Conservation (phyloP, 768 basidiomycete species). For the Serendipita sp. region DNA sequence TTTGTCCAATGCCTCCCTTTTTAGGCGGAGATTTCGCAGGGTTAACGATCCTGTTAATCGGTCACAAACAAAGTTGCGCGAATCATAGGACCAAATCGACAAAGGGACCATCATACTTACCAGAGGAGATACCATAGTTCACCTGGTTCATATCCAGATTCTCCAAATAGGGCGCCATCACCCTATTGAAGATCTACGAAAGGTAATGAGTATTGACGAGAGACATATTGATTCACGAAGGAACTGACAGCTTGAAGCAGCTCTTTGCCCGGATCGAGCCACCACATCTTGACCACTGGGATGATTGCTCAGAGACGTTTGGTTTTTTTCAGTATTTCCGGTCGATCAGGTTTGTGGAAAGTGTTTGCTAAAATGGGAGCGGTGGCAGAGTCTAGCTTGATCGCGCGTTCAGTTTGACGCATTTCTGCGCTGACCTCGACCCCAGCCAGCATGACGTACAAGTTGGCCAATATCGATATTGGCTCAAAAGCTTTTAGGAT, state of each 20-base stretch:
- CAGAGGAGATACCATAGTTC: conserved; percentile 82
- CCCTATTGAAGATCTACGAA: conserved; percentile 64
- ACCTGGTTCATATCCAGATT: conserved; percentile 91
- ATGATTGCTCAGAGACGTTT: conserved; percentile 5
- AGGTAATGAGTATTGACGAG: background rate
- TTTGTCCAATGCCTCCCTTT: conserved; percentile 86
- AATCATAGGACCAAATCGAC: background rate
- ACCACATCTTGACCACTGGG: conserved; percentile 42
- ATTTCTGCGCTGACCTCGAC: background rate
- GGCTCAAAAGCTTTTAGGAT: too few relatives aligned
- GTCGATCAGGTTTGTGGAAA: background rate
- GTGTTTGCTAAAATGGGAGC: background rate
- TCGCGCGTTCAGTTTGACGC: background rate
- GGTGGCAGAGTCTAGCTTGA: background rate
- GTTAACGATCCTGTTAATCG: conserved; percentile 47
- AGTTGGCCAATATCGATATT: background rate
- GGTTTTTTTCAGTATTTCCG: background rate
- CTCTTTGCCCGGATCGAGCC: conserved; percentile 76
- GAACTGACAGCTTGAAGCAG: conserved; percentile 56
- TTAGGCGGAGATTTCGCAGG: conserved; percentile 67
- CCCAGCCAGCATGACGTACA: background rate
- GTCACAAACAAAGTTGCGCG: background rate
- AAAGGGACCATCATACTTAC: conserved; percentile 21
- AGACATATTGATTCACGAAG: background rate
- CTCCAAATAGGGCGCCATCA: conserved; percentile 89